Conservation (phyloP, 306 rosid genomes). For the Lathyrus aphaca region DNA sequence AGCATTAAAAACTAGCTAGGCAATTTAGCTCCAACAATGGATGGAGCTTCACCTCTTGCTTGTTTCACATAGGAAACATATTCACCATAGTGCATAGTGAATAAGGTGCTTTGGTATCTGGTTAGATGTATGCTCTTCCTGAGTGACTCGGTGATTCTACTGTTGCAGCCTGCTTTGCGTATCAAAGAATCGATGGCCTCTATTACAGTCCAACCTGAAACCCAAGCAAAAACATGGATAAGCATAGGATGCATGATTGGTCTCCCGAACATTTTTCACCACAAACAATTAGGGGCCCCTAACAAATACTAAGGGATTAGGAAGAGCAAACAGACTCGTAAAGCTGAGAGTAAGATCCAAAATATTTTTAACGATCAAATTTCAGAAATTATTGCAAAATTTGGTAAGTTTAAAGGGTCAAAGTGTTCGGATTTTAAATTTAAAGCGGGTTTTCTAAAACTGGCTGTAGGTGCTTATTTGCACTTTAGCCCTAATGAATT, state of each 20-base stretch:
- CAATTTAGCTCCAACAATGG: conserved; percentile 59
- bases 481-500: neutral
- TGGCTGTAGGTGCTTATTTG: neutral
- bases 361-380: neutral
- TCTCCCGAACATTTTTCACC: neutral
- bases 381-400: neutral
- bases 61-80: conserved; percentile 71
- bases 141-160: conserved; percentile 64
- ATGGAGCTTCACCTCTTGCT: conserved; percentile 65
- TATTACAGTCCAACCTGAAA: conserved; percentile 80
- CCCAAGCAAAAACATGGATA: conserved; percentile 39
- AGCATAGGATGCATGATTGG: conserved; percentile 9
- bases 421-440: neutral
- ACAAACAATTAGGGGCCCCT: neutral
- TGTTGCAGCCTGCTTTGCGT: conserved; percentile 82
- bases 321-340: neutral
- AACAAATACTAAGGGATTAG: conserved; percentile 11
- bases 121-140: conserved; percentile 69
- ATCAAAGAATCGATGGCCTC: conserved; percentile 94
- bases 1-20: conserved; percentile 42
- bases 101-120: conserved; percentile 88
- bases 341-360: neutral
- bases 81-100: conserved; percentile 73
- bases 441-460: neutral
- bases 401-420: neutral